Percentiles rank a stretch among this genome's conserved stretches.
These are phyloP conservation scores for Glycine soja DNA, from an alignment of 306 rosid species.

Conservation along the genomic window DNA sequence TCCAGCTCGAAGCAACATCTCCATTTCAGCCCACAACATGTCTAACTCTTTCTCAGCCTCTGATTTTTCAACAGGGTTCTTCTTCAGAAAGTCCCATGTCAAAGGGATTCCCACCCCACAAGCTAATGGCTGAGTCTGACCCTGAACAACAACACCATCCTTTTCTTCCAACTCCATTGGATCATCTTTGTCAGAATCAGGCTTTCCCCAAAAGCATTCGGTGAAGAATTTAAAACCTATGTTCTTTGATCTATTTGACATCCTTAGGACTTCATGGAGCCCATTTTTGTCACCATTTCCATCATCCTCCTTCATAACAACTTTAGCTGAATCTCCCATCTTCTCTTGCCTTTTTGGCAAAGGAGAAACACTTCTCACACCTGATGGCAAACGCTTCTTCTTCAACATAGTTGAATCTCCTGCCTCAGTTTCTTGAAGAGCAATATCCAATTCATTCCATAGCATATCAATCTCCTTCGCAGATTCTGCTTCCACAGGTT, in stretches of 20 bases:
- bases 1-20: not conserved
- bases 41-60: conserved; percentile 41
- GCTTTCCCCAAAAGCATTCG: conserved; percentile 33
- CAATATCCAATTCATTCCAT: not conserved
- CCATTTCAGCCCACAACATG: conserved; percentile 32
- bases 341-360: not conserved
- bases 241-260: conserved; percentile 24
- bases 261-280: not conserved
- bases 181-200: not conserved
- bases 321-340: not conserved
- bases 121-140: not conserved
- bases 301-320: not conserved
- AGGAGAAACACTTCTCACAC: no score
- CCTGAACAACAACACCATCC: not conserved
- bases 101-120: not conserved
- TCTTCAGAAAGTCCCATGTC: not conserved
- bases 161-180: not conserved
- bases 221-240: not conserved
- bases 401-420: not conserved
- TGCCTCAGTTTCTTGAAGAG: not conserved
- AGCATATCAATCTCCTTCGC: not conserved
- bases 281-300: not conserved
- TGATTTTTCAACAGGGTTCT: conserved; percentile 25
- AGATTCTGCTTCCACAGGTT: no score
- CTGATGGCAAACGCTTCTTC: not conserved